Evolutionary conservation across 306 rosid species (phyloP), one percentile per base, ranked within the genome.

Genomic region (Hylodesmum podocarpum): DNA sequence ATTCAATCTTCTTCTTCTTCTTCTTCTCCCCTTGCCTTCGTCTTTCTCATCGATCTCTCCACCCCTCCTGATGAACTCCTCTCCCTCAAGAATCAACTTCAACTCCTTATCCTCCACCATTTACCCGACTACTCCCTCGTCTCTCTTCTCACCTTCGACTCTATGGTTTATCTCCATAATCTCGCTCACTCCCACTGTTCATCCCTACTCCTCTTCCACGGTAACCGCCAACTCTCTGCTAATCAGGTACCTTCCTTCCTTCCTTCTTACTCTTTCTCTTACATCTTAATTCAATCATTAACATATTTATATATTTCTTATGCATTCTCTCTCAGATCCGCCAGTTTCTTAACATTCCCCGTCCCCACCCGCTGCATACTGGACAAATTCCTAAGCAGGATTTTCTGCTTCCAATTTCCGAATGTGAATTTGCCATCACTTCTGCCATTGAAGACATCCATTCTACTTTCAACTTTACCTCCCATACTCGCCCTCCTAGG

Each of bases 381-480:
- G 97, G 90, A 55, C 88, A 82, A 40, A 80, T 77, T 43, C 88
- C 83, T 29, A 89, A 83, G 69, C 96, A 91, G 78, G 91, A 86
- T 29, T 91, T 81, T 82, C 66, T 94, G 53, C 64, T 91, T 44
- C 94, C 98, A 11, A 79, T 94, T 29, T 88, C 94, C 64, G 97
- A 94, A 71, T 94, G 89, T 34, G 91, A 94, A 84, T 91, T 94
- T 79, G 85, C 76, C 57, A 77, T 94, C 66, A 86, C 90, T 16
- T 73, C 89, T 66, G 94, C 90, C 13, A 85, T 94, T 50, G 94
- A 90, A 83, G 98, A 94, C 34, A 85, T 94, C 61, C 91, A 82
- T 72, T 87, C 91, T 62, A 80, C 91, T 0, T 46, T 6, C 57
- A 59, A 28, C 27, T 72, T 5, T 44, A 25, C 31, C 40, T 70